Base-by-base conservation (phyloP, 306 rosid species). In the Trifolium dubium region DNA sequence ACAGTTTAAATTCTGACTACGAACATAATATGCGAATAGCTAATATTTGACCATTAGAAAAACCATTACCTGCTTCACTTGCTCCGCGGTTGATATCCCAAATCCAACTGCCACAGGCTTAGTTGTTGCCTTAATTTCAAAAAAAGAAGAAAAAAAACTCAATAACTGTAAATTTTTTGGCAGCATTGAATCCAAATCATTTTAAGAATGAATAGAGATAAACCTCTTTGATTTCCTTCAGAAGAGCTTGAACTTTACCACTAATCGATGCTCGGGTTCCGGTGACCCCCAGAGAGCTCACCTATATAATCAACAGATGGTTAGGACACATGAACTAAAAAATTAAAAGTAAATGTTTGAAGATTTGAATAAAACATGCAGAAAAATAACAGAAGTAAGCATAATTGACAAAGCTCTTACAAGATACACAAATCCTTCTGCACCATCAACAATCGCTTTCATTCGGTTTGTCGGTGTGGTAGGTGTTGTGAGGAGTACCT, bases 41-140 rank as follows among this genome's bases (percentile, higher is more conserved):
- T 54, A 61, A 34, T 8, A 3, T 61, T 17, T 47, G 18, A 39
- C 74, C 5, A 29, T 30, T 59, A 30, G 49, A 17, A 15, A 43
- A 67, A 71, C 67, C 79, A 72, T 29, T 59, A 92, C 99, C 95
- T 87, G 92, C 71, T 88, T 87, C 34, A 82, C 96, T 31, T 92
- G 97, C 89, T 94, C 93, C 2, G 95, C 95, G 55, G 79, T 89
- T 0, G 99, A 92, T 79, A 94, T 89, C 76, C 99, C 99, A 60
- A 94, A 94, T 47, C 99, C 99, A 67, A 94, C 99, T 14, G 99
- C 97, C 11, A 94, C 93, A 1, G 99, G 93, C 83, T 89, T 92
- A n/a, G 72, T 56, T 41, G 99, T 89, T 76, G 78, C 84, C 99
- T 94, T 84, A 17, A 43, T 68, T 9, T 18, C 2, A 14, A 75